Percentiles rank a stretch among this genome's conserved stretches.
These are phyloP conservation scores for Kodamaea laetipori DNA, from an alignment of 805 yeast genomes.

Conservation along the genomic window DNA sequence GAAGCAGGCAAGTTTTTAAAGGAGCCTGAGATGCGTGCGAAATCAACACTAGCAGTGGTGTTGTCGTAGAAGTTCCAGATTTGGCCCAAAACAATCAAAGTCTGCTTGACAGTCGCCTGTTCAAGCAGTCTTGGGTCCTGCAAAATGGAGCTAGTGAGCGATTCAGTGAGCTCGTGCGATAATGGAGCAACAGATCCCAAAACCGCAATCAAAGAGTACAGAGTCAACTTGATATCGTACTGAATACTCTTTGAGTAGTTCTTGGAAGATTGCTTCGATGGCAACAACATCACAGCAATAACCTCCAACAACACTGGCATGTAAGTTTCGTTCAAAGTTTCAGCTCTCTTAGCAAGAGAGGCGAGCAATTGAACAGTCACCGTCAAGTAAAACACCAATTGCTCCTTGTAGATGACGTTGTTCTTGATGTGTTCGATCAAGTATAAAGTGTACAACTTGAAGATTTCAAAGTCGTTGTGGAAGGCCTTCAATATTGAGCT, in stretches of 20 bases:
- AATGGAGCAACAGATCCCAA: conserved; percentile 73
- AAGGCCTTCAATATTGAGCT: conserved; percentile 72
- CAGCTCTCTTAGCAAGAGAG: conserved; percentile 51
- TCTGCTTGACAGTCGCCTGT: conserved; percentile 27
- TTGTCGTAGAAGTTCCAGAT: conserved; percentile 33
- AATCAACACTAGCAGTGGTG: conserved; percentile 19
- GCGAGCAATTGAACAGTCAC: conserved; percentile 68
- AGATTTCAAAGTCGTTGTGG: conserved; percentile 62
- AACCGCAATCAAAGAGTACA: conserved; percentile 80
- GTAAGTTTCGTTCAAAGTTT: conserved; percentile 46
- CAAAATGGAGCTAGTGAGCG: conserved; percentile 38
- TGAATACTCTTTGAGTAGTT: conserved; percentile 22
- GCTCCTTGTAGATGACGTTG: conserved; percentile 62
- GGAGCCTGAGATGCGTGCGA: conserved; percentile 15
- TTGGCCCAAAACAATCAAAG: conserved; percentile 44
- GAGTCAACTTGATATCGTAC: conserved; percentile 73
- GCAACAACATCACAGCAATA: conserved; percentile 53
- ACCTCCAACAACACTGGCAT: conserved; percentile 62
- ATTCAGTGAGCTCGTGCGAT: conserved; percentile 27
- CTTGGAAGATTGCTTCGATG: conserved; percentile 31
- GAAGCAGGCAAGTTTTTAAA: conserved; percentile 21
- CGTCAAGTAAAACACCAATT: conserved; percentile 78
- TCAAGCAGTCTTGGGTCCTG: conserved; percentile 27
- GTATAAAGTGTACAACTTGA: conserved; percentile 64
- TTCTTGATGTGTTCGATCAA: conserved; percentile 51